Percentiles rank a stretch among this genome's conserved stretches.
These are phyloP conservation scores for Balamuthia mandrillaris DNA, from an alignment of 208 protist species.

Conservation along the genomic window DNA sequence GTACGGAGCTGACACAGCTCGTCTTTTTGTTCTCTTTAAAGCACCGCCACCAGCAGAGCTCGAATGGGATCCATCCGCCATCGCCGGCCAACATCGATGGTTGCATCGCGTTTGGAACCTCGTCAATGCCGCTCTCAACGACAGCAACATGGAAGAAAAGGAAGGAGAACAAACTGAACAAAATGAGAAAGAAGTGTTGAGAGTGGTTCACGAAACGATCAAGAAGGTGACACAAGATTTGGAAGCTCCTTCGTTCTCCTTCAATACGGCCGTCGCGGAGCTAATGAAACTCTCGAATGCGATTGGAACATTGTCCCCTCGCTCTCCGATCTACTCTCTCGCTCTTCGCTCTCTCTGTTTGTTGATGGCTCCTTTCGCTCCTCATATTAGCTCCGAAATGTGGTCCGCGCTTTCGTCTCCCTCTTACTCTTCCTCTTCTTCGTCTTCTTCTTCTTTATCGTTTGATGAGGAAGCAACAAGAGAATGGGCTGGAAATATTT, in stretches of 20 bases:
- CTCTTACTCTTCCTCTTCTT: not conserved
- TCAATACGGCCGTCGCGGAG: slow-evolving; percentile 50
- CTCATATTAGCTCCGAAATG: slow-evolving; percentile 11
- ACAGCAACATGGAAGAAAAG: not conserved
- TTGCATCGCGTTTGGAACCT: slow-evolving; percentile 26
- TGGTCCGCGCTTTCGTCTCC: not conserved
- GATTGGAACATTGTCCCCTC: not conserved
- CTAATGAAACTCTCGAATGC: slow-evolving; percentile 58
- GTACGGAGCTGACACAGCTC: slow-evolving; percentile 70
- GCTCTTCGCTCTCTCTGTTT: not conserved
- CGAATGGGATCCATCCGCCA: slow-evolving; percentile 50
- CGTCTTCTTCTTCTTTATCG: not conserved
- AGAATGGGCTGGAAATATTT: not conserved
- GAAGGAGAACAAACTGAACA: slow-evolving; percentile 9
- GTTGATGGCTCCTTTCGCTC: slow-evolving; percentile 49
- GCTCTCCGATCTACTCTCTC: slow-evolving; percentile 16
- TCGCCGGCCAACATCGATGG: slow-evolving; percentile 46
- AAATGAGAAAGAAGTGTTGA: slow-evolving; percentile 15
- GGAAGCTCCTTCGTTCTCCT: slow-evolving; percentile 27
- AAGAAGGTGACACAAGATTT: not conserved
- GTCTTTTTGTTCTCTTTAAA: slow-evolving; percentile 72
- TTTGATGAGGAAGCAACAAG: not conserved
- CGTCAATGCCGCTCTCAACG: not conserved
- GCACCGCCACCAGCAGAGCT: slow-evolving; percentile 62
- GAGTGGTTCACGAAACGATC: not conserved